These are phyloP conservation scores for Mycosphaerella arachidis DNA, from an alignment of 2,329 filamentous ascomycete genomes.

Conservation along the genomic window DNA sequence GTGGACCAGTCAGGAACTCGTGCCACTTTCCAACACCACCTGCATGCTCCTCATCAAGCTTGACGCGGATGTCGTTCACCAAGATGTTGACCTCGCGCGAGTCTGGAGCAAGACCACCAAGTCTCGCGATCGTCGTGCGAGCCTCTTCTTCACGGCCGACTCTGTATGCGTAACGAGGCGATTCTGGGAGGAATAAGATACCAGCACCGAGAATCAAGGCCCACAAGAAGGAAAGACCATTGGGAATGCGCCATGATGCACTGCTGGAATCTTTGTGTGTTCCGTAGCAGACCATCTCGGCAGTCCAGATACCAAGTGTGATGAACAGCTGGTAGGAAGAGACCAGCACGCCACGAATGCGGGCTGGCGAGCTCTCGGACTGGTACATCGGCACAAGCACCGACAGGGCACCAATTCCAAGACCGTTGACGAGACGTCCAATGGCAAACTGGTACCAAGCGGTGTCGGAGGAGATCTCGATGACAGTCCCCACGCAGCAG, in stretches of 20 bases:
- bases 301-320: slow-evolving; percentile 40
- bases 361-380: slow-evolving; percentile 57
- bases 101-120: slow-evolving; percentile 26
- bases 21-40: slow-evolving; percentile 24
- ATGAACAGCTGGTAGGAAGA: slow-evolving; percentile 45
- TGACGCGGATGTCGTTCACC: slow-evolving; percentile 30
- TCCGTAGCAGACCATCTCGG: slow-evolving; percentile 31
- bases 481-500: slow-evolving; percentile 41
- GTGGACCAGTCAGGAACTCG: slow-evolving; percentile 29
- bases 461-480: slow-evolving; percentile 40
- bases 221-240: slow-evolving; percentile 31
- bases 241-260: slow-evolving; percentile 32
- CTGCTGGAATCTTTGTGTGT: slow-evolving; percentile 21
- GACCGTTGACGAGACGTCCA: slow-evolving; percentile 41
- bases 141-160: slow-evolving; percentile 30
- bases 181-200: slow-evolving; percentile 33
- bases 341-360: slow-evolving; percentile 62
- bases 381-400: slow-evolving; percentile 65
- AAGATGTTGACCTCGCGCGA: slow-evolving; percentile 25
- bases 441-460: slow-evolving; percentile 47
- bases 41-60: slow-evolving; percentile 30
- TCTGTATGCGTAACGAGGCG: slow-evolving; percentile 31
- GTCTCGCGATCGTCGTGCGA: slow-evolving; percentile 27
- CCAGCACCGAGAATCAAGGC: slow-evolving; percentile 31
- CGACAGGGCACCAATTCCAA: slow-evolving; percentile 42